Percentiles rank a stretch among this genome's conserved stretches.
Conservation (phyloP, 768 basidiomycete genomes). For the Russula olivacea region DNA sequence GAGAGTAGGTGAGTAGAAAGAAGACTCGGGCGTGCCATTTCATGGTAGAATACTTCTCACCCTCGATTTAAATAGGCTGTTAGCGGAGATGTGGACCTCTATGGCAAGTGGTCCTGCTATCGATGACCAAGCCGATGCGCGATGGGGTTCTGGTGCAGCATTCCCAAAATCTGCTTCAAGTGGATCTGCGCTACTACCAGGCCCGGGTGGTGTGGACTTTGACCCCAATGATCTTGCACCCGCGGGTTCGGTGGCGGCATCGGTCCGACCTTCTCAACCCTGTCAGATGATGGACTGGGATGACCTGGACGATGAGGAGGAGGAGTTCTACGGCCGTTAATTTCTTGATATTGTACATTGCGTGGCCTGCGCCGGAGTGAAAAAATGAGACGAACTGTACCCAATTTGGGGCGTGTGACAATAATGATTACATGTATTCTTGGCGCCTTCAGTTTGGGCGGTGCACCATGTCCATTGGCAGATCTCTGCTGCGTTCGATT, state of each 20-base stretch:
- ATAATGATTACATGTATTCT: background rate
- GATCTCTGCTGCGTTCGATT: no score
- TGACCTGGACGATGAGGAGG: conserved; percentile 16
- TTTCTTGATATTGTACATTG: background rate
- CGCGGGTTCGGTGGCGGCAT: background rate
- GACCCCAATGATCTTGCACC: conserved; percentile 23
- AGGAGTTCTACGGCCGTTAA: conserved; percentile 14
- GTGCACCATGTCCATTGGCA: background rate
- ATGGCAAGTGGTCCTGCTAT: conserved; percentile 22
- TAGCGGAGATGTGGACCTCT: conserved; percentile 23
- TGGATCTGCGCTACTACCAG: background rate
- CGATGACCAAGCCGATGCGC: conserved; percentile 19
- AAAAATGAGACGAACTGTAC: background rate
- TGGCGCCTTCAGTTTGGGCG: background rate
- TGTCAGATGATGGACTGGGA: conserved; percentile 15
- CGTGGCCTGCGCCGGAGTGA: background rate
- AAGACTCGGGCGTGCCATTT: background rate
- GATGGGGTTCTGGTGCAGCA: conserved; percentile 6
- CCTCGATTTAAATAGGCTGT: conserved; percentile 6
- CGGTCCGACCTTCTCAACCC: background rate
- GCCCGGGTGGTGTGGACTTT: conserved; percentile 10
- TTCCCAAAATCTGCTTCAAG: background rate
- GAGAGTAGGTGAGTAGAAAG: conserved; percentile 20
- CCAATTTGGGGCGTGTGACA: background rate
- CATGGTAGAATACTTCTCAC: background rate